phyloP scores from a whole-genome alignment of 352 stramenopile genomes.

The Phytophthora sansomeana region DNA sequence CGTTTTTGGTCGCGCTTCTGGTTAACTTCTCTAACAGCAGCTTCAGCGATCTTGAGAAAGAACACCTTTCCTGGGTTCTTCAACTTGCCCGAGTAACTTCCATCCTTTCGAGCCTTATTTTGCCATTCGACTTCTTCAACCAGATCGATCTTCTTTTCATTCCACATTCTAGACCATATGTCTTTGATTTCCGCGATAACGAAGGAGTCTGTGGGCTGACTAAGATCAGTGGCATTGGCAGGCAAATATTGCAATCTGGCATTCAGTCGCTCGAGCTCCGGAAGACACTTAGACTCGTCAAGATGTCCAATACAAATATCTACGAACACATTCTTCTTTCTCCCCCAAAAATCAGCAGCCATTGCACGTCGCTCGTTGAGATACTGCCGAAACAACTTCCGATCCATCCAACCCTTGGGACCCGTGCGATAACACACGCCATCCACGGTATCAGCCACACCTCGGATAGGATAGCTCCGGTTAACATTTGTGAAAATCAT shows the following conservation, averaged over 20 bases:
- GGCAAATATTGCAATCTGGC: background rate
- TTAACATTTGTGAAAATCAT: conserved; percentile 14
- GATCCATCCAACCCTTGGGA: conserved; percentile 16
- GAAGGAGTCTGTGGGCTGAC: background rate
- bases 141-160: background rate
- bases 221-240: no score
- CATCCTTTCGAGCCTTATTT: no score
- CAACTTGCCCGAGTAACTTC: no score
- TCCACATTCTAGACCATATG: background rate
- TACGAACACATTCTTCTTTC: background rate
- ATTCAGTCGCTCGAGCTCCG: background rate
- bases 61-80: no score
- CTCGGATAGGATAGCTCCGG: conserved; percentile 6
- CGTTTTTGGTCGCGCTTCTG: no score
- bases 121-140: no score
- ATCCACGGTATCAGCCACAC: background rate
- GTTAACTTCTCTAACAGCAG: no score
- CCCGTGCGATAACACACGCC: conserved; percentile 13
- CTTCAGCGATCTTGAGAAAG: no score
- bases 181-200: background rate
- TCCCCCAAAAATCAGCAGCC: background rate
- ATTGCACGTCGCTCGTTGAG: background rate
- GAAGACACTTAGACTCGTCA: background rate
- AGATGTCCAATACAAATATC: background rate
- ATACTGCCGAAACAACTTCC: background rate